Base-by-base conservation (phyloP, 768 basidiomycete species). In the Suillus subluteus region DNA sequence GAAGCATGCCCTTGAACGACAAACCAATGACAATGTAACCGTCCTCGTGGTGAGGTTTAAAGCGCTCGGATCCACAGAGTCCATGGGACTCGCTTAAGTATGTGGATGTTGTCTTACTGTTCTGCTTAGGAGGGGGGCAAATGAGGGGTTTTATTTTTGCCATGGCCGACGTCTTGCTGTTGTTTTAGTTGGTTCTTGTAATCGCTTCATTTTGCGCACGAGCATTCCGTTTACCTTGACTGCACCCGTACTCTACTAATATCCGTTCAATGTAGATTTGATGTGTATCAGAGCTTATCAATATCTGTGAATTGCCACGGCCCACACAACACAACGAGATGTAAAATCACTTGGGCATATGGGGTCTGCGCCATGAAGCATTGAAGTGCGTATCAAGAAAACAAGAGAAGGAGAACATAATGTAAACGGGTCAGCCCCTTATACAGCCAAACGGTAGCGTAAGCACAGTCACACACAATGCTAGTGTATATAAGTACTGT, bases 1-100 rank as follows among this genome's bases (percentile, higher is more conserved):
- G 65, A 88, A 93, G 66, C 89, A 96, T 71, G 98, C 98, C 21
- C 84, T 98, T 61, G 82, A 86, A 18, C 88, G 92, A 74, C 96
- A 95, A 79, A 96, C 96, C 18, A 92, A 91, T 50, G 98, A 99
- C 78, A 99, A 99, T 79, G 89, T 99, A 61, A 96, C 94, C 43
- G 91, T 95, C 37, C 77, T 98, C 64, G 94, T 98, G 63, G 85
- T 99, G 40, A 88, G 94, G 59, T 93, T 97, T 83, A 90, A 89
- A 73, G 79, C 55, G 30, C 16, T 38, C 38, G 21, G 62, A 26
- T 63, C 65, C n/a, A 21, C 59, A 41, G 59, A 43, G 18, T 30
- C 40, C 63, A 43, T n/a, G 46, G 69, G 16, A 69, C 67, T 67
- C 68, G 63, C 56, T 69, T 70, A 58, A 69, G 18, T 32, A 46